Conservation (phyloP, 352 stramenopile genomes). For the Thalassiosira exigua region DNA sequence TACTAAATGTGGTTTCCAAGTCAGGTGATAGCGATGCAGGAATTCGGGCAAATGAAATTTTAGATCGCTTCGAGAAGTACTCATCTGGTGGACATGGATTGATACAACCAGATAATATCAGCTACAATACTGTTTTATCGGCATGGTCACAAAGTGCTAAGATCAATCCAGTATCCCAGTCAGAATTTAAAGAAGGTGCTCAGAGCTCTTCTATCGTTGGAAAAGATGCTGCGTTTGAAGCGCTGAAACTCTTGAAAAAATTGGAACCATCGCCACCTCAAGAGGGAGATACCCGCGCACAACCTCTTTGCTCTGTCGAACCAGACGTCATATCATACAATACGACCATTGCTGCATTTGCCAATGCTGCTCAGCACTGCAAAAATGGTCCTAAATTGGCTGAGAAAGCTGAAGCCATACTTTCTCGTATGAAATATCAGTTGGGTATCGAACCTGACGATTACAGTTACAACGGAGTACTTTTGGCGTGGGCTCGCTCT, state of each 20-base stretch:
- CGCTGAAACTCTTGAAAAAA: constrained; percentile 32
- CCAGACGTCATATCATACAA: constrained; percentile 55
- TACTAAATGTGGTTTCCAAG: constrained; percentile 71
- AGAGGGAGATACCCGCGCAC: background rate
- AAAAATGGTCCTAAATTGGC: constrained; percentile 24
- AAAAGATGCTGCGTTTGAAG: constrained; percentile 31
- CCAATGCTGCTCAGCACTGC: constrained; percentile 38
- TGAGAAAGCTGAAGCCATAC: constrained; percentile 21
- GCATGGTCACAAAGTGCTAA: constrained; percentile 60
- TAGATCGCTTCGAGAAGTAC: constrained; percentile 27
- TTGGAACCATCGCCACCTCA: constrained; percentile 21
- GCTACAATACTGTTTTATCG: constrained; percentile 65
- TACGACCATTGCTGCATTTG: constrained; percentile 47
- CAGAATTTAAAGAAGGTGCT: background rate
- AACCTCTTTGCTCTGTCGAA: too few species aligned
- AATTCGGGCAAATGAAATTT: constrained; percentile 21
- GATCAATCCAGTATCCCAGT: background rate
- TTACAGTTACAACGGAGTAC: constrained; percentile 49
- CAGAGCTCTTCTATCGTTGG: constrained; percentile 6
- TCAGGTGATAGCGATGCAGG: constrained; percentile 48
- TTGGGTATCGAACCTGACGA: constrained; percentile 27
- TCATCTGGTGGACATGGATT: background rate
- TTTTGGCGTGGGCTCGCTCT: constrained; percentile 40
- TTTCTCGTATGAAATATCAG: constrained; percentile 30
- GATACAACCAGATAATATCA: constrained; percentile 56